Base-by-base conservation (phyloP, 2,329 filamentous ascomycete genomes). In the Sphaerostilbella broomeana region DNA sequence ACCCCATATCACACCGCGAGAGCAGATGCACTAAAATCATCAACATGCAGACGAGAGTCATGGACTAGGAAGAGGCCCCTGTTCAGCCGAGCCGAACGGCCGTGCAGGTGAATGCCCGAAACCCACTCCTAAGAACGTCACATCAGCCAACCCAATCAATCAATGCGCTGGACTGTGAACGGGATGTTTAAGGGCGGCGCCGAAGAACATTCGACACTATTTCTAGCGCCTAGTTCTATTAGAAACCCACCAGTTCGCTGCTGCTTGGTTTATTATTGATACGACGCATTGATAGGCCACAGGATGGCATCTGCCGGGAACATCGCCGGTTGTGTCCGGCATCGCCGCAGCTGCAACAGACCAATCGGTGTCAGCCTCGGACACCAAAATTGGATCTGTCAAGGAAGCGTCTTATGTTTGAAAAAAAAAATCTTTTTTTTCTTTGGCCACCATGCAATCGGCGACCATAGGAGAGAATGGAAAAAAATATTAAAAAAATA, bases 171-270 rank as follows among this genome's bases (percentile, higher is more conserved):
- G 22, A 25, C 22, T 7, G 15, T 11, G 25, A n/a, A 38, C 15
- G 26, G 22, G 13, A 29, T 38, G 24, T 35, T n/a, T 5, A 34
- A 40, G 38, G 38, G 38, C 31, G 38, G 13, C 21, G n/a, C 28
- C 25, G 18, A 13, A 9, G 31, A 24, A 16, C 12, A 30, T 40
- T 40, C 38, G 34, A 19, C 35, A 31, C 38, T 26, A 34, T 31
- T 40, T 40, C 38, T 40, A 40, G 38, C 38, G 38, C 24, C 19
- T 18, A n/a, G n/a, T n/a, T n/a, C n/a, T n/a, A n/a, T n/a, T n/a
- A n/a, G n/a, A n/a, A n/a, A n/a, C n/a, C n/a, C n/a, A n/a, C n/a
- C n/a, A n/a, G n/a, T 40, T 40, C 38, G 34, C 25, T 40, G 35
- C 24, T 31, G 38, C 38, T 40, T 40, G 31, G 19, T 21, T 32